phyloP scores from a whole-genome alignment of 768 basidiomycete genomes.

The Amanita subjunquillea region DNA sequence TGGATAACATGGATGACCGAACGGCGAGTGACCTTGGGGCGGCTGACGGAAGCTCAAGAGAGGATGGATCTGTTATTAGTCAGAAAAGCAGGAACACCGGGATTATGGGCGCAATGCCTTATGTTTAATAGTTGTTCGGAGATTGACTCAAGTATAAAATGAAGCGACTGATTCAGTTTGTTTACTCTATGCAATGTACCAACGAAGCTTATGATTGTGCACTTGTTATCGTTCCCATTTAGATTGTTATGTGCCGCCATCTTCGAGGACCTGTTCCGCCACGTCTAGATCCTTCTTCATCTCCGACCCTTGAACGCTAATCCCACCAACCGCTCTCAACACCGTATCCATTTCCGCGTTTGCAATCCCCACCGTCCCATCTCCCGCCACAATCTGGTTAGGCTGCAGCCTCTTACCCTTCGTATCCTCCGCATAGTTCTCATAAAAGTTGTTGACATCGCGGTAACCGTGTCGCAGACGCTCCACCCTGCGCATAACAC shows the following conservation, averaged over 20 bases:
- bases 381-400: slow-evolving; percentile 6
- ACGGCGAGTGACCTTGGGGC: neutral
- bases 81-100: too few species aligned
- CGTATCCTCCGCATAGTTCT: slow-evolving; percentile 78
- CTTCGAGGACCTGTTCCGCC: neutral
- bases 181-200: too few species aligned
- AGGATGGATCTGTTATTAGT: neutral
- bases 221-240: too few species aligned
- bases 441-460: slow-evolving; percentile 76
- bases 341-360: slow-evolving; percentile 5
- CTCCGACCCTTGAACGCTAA: neutral
- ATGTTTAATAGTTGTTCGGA: too few species aligned
- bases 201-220: too few species aligned
- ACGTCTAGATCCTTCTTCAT: slow-evolving; percentile 3
- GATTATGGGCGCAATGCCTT: too few species aligned
- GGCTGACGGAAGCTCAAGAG: neutral
- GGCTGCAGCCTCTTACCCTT: slow-evolving; percentile 42
- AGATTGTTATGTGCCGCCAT: neutral
- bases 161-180: too few species aligned
- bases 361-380: neutral
- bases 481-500: slow-evolving; percentile 11
- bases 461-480: slow-evolving; percentile 14
- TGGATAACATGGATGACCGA: neutral
- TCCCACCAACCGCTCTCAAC: slow-evolving; percentile 4
- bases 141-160: too few species aligned